These are phyloP conservation scores for Naegleria fowleri DNA, from an alignment of 208 protist genomes.

Conservation along the genomic window DNA sequence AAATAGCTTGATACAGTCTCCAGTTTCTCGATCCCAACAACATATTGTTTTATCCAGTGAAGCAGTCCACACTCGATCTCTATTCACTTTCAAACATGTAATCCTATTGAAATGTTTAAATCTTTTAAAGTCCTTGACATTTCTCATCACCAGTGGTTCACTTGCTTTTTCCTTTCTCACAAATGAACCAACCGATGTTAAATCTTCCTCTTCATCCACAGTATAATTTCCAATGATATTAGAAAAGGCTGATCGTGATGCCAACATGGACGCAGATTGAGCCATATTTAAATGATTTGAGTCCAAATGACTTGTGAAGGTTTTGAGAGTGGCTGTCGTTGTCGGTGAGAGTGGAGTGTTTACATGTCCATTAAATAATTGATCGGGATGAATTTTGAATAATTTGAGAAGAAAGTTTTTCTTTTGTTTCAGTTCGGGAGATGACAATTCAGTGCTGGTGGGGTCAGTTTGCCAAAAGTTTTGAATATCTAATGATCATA, in stretches of 20 bases:
- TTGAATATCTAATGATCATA: background rate
- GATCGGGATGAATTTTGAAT: background rate
- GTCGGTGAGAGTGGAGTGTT: background rate
- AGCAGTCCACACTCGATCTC: background rate
- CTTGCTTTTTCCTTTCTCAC: background rate
- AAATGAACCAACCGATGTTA: background rate
- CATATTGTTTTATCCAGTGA: constrained; percentile 6
- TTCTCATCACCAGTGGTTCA: background rate
- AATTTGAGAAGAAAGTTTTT: background rate
- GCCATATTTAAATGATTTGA: background rate
- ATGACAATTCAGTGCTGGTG: background rate
- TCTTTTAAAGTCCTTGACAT: constrained; percentile 1
- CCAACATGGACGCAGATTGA: background rate
- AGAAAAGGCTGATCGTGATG: background rate
- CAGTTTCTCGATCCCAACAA: background rate
- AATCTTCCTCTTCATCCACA: background rate
- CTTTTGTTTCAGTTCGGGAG: background rate
- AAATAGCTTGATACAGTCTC: background rate
- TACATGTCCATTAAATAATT: too few species aligned
- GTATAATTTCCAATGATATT: background rate
- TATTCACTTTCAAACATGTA: background rate
- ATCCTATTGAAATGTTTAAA: constrained; percentile 16
- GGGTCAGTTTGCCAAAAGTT: background rate
- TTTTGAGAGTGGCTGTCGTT: background rate
- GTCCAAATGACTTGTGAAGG: background rate